These are phyloP conservation scores for Alternaria viburni DNA, from an alignment of 2,329 filamentous ascomycete species.

Conservation along the genomic window DNA sequence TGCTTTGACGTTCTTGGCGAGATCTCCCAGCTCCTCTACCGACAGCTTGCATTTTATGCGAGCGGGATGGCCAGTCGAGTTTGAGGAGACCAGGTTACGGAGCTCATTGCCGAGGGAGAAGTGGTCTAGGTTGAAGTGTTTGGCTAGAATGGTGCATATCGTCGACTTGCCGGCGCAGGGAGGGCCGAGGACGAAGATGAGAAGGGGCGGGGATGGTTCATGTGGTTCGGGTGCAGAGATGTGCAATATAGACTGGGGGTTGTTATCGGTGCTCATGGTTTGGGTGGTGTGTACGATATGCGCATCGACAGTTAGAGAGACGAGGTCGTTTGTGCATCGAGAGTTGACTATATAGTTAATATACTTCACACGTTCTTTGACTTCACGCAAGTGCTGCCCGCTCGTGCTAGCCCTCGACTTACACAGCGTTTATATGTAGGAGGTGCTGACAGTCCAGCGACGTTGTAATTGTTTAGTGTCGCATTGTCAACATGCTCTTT, in stretches of 20 bases:
- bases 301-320: background rate
- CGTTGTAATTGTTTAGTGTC: background rate
- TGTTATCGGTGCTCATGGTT: background rate
- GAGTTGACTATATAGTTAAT: background rate
- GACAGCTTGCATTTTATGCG: constrained; percentile 11
- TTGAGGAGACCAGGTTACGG: constrained; percentile 5
- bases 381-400: background rate
- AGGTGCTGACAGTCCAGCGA: background rate
- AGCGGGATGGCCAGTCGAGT: background rate
- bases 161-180: constrained; percentile 22
- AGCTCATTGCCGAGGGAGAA: constrained; percentile 18
- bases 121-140: constrained; percentile 10
- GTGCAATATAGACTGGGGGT: background rate
- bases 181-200: constrained; percentile 14
- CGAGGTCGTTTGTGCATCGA: background rate
- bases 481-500: background rate
- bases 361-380: background rate
- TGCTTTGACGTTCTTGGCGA: constrained; percentile 1
- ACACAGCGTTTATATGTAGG: background rate
- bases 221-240: background rate
- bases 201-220: background rate
- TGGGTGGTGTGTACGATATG: background rate
- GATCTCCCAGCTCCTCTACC: background rate
- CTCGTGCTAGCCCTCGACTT: background rate
- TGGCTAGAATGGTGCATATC: constrained; percentile 8